Evolutionary conservation across 257 asterid genomes (phyloP).

Genomic region (Plantago elongata): DNA sequence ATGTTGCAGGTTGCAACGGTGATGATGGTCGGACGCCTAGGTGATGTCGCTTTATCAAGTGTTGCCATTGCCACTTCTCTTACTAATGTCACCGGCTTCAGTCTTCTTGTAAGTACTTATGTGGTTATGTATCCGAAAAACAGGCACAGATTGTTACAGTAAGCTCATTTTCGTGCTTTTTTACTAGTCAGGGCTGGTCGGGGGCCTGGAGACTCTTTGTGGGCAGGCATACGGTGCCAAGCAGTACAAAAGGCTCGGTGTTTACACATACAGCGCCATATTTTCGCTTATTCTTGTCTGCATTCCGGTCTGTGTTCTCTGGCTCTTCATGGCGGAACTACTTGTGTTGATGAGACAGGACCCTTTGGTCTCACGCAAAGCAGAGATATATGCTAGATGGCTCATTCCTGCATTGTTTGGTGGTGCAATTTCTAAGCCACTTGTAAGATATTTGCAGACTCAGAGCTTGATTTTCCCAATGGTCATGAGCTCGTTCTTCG

Average conservation of each 20-base stretch:
- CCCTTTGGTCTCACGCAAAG: conserved; percentile 38
- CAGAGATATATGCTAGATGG: conserved; percentile 31
- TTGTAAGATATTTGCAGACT: conserved; percentile 50
- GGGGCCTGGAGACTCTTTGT: conserved; percentile 60
- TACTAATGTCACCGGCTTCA: conserved; percentile 41
- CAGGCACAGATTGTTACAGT: neutral
- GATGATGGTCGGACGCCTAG: conserved; percentile 50
- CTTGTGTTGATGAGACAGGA: conserved; percentile 48
- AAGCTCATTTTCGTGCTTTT: neutral
- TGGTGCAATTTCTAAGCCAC: conserved; percentile 45
- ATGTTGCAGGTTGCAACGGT: conserved; percentile 35
- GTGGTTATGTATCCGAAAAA: neutral
- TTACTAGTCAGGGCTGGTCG: conserved; percentile 49
- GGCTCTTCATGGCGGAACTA: conserved; percentile 46
- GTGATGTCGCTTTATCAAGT: conserved; percentile 32
- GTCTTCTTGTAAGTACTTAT: conserved; percentile 32
- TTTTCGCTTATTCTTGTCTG: conserved; percentile 40
- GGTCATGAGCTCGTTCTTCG: conserved; percentile 35
- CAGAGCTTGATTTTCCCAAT: conserved; percentile 54
- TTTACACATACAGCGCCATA: conserved; percentile 42
- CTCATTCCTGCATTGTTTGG: conserved; percentile 51
- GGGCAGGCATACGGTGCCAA: conserved; percentile 70
- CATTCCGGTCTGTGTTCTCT: conserved; percentile 42
- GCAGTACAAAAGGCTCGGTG: conserved; percentile 43
- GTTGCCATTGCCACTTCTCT: conserved; percentile 46